phyloP scores from a whole-genome alignment of 495 filamentous ascomycete genomes.

The Mytilinidion resinicola region DNA sequence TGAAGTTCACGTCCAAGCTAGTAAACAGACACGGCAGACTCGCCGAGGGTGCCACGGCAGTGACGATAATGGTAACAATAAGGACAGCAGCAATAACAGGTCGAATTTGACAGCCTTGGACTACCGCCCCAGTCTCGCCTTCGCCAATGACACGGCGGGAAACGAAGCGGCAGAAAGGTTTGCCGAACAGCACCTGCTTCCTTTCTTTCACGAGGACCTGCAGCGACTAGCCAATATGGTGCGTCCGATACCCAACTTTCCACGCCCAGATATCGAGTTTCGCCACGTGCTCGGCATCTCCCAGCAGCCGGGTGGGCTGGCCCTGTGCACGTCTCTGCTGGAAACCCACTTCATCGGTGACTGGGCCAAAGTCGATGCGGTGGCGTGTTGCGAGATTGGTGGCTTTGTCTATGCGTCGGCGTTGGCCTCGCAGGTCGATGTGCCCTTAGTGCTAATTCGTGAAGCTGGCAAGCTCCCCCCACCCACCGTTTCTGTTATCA shows the following conservation, averaged over 20 bases:
- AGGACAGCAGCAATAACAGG: conserved; percentile 28
- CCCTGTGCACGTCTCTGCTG: conserved; percentile 50
- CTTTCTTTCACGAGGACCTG: conserved; percentile 46
- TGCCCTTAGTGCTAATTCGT: conserved; percentile 51
- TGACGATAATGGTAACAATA: conserved; percentile 28
- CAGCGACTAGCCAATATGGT: conserved; percentile 50
- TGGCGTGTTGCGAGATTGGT: conserved; percentile 53
- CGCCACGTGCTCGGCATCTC: conserved; percentile 56
- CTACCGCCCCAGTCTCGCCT: conserved; percentile 45
- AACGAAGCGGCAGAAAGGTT: conserved; percentile 39
- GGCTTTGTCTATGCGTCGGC: conserved; percentile 54
- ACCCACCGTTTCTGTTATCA: conserved; percentile 48
- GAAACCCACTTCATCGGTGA: conserved; percentile 43
- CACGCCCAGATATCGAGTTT: conserved; percentile 45
- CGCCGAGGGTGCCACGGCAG: conserved; percentile 36
- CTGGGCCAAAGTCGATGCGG: conserved; percentile 43
- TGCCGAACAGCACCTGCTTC: conserved; percentile 44
- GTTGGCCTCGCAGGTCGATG: conserved; percentile 42
- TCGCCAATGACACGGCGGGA: conserved; percentile 46
- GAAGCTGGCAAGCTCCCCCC: conserved; percentile 56
- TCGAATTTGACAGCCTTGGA: conserved; percentile 33
- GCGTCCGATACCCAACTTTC: conserved; percentile 46
- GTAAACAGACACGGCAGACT: conserved; percentile 38
- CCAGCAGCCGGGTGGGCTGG: conserved; percentile 49
- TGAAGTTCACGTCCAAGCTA: conserved; percentile 49